Evolutionary conservation across 2,329 filamentous ascomycete species (phyloP).

Genomic region (Paraphaeosphaeria minitans): DNA sequence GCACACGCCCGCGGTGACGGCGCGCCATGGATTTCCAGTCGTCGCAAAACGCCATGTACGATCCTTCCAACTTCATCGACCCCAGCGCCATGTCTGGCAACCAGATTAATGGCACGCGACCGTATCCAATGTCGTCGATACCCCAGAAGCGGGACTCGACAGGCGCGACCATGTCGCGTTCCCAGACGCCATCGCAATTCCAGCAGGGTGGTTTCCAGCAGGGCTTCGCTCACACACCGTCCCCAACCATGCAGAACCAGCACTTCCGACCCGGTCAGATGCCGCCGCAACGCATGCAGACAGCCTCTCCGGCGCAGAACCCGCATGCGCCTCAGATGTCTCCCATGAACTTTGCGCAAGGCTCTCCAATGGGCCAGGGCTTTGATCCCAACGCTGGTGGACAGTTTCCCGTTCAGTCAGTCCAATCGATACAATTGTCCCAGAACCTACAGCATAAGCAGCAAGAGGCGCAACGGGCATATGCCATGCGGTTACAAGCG

Average conservation of each 20-base stretch:
- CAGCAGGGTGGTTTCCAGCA: slow-evolving; percentile 67
- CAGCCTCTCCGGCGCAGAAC: slow-evolving; percentile 91
- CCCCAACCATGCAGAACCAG: slow-evolving; percentile 88
- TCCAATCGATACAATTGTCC: slow-evolving; percentile 55
- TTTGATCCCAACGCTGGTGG: slow-evolving; percentile 50
- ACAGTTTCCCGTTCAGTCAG: slow-evolving; percentile 52
- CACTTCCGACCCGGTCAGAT: slow-evolving; percentile 62
- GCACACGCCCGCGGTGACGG: slow-evolving; percentile 19
- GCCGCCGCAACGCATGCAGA: slow-evolving; percentile 73
- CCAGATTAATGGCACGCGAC: slow-evolving; percentile 75
- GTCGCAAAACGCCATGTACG: slow-evolving; percentile 44
- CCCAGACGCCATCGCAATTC: slow-evolving; percentile 85
- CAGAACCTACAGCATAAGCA: slow-evolving; percentile 56
- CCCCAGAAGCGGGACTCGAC: slow-evolving; percentile 90
- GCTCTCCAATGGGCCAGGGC: slow-evolving; percentile 43
- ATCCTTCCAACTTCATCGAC: slow-evolving; percentile 46
- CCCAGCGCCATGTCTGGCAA: slow-evolving; percentile 47
- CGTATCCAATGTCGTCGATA: slow-evolving; percentile 87
- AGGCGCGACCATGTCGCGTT: slow-evolving; percentile 85
- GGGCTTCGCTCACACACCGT: slow-evolving; percentile 87
- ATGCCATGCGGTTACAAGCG: slow-evolving; percentile 75
- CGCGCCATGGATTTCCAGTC: slow-evolving; percentile 46
- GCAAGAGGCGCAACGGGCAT: slow-evolving; percentile 74
- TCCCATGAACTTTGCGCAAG: slow-evolving; percentile 44
- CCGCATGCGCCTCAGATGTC: slow-evolving; percentile 52